Percentiles rank a stretch among this genome's conserved stretches.
Conservation (phyloP, 2,329 filamentous ascomycete species). For the Xylaria sp. region DNA sequence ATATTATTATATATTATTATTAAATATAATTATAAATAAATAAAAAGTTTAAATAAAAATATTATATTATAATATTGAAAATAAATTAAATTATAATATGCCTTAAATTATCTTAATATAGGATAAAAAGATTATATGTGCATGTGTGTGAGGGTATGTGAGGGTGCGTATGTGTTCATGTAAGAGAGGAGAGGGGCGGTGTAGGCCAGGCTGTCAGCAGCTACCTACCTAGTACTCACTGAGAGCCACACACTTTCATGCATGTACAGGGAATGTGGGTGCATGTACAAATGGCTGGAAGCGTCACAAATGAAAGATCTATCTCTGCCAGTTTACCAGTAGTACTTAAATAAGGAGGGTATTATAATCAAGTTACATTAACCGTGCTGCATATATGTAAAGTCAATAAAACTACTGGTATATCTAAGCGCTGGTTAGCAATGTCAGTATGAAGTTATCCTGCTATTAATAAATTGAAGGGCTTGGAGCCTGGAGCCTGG, state of each 20-base stretch:
- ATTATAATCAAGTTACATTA: too few relatives aligned
- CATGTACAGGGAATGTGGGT: not conserved
- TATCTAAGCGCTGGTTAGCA: not conserved
- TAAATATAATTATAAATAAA: too few relatives aligned
- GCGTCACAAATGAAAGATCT: not conserved
- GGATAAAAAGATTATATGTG: not conserved
- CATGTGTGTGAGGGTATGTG: not conserved
- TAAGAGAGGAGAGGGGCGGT: not conserved
- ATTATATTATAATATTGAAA: too few relatives aligned
- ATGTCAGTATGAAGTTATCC: not conserved
- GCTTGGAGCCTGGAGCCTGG: not conserved
- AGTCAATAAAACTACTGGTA: too few relatives aligned
- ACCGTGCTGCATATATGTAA: too few relatives aligned
- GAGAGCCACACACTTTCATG: not conserved
- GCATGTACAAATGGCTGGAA: not conserved
- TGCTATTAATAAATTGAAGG: not conserved
- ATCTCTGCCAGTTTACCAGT: constrained; percentile 7
- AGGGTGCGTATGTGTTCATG: too few relatives aligned
- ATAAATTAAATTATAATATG: too few relatives aligned
- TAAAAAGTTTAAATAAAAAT: too few relatives aligned
- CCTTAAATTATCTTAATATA: not conserved
- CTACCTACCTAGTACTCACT: too few relatives aligned
- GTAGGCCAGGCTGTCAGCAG: not conserved
- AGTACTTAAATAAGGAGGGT: not conserved
- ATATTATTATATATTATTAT: too few relatives aligned